Percentiles rank a stretch among this genome's conserved stretches.
Evolutionary conservation across 1,139 yeast species (phyloP).

Genomic region (Geotrichum reessii): DNA sequence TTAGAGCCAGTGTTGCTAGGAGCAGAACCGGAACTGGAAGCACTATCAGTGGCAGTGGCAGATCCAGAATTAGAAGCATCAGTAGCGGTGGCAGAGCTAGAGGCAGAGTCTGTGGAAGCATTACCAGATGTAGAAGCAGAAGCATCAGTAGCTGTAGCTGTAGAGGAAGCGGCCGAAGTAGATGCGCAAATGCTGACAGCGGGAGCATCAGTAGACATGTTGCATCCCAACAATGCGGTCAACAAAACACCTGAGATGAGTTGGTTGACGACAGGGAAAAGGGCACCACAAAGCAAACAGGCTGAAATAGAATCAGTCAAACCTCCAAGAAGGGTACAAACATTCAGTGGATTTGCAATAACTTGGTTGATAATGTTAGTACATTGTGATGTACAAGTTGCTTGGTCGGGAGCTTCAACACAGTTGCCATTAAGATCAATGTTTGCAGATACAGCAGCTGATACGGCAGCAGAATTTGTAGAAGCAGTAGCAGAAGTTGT

Average conservation of each 20-base stretch:
- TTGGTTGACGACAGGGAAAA: slow-evolving; percentile 3
- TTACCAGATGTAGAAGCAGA: background rate
- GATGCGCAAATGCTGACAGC: background rate
- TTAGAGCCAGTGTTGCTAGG: too few relatives aligned
- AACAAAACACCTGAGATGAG: background rate
- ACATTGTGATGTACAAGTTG: too few relatives aligned
- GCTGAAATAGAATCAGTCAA: slow-evolving; percentile 19
- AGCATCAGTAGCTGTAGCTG: too few relatives aligned
- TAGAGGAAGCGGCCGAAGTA: background rate
- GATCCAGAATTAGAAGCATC: too few relatives aligned
- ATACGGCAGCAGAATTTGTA: too few relatives aligned
- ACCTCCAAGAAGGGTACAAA: slow-evolving; percentile 10
- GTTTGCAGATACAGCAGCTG: too few relatives aligned
- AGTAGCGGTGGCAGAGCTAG: background rate
- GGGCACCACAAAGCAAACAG: slow-evolving; percentile 13
- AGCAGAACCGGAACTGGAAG: background rate
- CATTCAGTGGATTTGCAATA: too few relatives aligned
- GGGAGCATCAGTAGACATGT: background rate
- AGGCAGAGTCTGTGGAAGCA: background rate
- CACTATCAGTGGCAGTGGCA: background rate
- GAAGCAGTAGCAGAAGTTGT: too few relatives aligned
- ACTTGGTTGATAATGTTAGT: too few relatives aligned
- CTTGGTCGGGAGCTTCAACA: too few relatives aligned
- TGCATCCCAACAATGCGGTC: background rate
- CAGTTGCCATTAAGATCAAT: too few relatives aligned